Base-by-base conservation (phyloP, 1,139 yeast genomes). In the Geotrichum aggregatum region DNA sequence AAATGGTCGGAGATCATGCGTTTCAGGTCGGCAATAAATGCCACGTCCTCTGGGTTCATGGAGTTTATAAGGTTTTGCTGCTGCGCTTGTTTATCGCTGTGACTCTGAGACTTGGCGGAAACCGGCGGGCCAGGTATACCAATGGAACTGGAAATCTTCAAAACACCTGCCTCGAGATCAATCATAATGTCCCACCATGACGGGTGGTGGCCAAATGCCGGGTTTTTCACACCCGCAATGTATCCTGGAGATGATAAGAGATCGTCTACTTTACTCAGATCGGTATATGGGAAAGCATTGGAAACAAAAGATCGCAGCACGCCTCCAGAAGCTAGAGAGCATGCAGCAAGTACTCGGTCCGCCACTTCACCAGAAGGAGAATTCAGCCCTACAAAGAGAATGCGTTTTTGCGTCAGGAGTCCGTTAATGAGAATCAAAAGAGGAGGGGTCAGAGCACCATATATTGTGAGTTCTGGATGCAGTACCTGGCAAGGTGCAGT, bases 141-240 rank as follows among this genome's bases (percentile, higher is more conserved):
- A 24, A 64, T 61, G 2, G 62, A 64, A 3, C 62, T 59, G 1
- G 68, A 64, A 58, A 71, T 59, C 71, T 71, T 67, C 76, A 80
- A 63, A 68, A 77, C 49, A 66, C 62, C 58, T 24, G 66, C 59
- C 59, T 82, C 85, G 56, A 81, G 66, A 62, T 82, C 84, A 56
- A 80, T 77, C 49, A 82, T 65, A 19, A 82, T 66, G 61, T 82
- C 87, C 84, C 84, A 82, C 72, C 75, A 71, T 11, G 71, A 72
- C 40, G 81, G 80, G 60, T 80, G 82, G 49, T 64, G 65, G 57
- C 79, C 80, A 69, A 82, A 82, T 52, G 83, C 80, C 11, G 85
- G 84, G 65, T 82, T 82, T 58, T 82, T 80, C 47, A 83, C 83
- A 10, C 87, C 87, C 3, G 86, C 87, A 61, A 82, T 71, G 64